Evolutionary conservation across 208 protist species (phyloP).

Genomic region (Leishmania turanica): DNA sequence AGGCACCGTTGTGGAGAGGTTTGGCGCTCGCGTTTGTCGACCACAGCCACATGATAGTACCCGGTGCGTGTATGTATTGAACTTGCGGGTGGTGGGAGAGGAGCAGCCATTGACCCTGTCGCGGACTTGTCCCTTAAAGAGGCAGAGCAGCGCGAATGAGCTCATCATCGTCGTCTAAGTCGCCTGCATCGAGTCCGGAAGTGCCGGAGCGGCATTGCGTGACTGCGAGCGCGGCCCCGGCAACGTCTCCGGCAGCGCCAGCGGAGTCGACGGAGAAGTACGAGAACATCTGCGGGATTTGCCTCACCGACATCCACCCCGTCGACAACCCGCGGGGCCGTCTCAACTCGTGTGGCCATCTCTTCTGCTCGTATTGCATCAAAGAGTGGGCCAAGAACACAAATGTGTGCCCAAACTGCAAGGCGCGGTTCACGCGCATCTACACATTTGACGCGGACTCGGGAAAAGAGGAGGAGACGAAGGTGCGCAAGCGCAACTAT

Average conservation of each 20-base stretch:
- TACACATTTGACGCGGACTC: constrained; percentile 29
- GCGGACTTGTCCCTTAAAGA: not conserved
- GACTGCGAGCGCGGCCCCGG: not conserved
- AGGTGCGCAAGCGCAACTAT: constrained; percentile 85
- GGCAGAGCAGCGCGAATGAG: not conserved
- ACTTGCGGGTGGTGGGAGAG: not conserved
- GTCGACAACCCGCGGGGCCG: constrained; percentile 76
- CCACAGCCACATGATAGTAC: not conserved
- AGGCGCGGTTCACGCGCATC: constrained; percentile 85
- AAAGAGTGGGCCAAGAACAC: constrained; percentile 81
- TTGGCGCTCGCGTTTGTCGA: not conserved
- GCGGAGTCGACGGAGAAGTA: constrained; percentile 22
- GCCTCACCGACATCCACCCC: constrained; percentile 74
- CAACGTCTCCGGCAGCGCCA: not conserved
- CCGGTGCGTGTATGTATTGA: not conserved
- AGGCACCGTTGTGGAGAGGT: not conserved
- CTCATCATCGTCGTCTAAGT: not conserved
- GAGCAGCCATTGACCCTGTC: not conserved
- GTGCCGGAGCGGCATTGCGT: not conserved
- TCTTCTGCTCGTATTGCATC: constrained; percentile 89
- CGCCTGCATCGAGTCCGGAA: not conserved
- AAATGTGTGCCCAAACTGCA: constrained; percentile 88
- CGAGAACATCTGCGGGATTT: constrained; percentile 77
- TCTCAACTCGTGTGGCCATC: constrained; percentile 84
- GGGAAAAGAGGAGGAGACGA: constrained; percentile 56